phyloP scores from a whole-genome alignment of 1,284 basidiomycete genomes.

The Leccinum pallidistipes region DNA sequence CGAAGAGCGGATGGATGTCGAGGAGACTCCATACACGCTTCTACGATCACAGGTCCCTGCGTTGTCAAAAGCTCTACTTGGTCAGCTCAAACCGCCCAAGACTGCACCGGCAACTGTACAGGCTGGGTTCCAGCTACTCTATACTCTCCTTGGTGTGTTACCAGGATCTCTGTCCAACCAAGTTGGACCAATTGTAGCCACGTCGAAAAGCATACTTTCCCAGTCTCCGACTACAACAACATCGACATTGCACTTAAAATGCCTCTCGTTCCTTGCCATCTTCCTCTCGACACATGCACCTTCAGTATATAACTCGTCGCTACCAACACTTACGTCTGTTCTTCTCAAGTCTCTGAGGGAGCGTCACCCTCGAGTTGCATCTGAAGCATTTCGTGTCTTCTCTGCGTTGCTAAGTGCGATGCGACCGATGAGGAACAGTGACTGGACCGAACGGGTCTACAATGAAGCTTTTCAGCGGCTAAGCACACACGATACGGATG shows the following conservation, averaged over 20 bases:
- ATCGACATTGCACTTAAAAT: constrained; percentile 75
- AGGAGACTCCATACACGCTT: constrained; percentile 73
- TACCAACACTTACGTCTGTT: constrained; percentile 68
- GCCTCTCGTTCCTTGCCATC: constrained; percentile 80
- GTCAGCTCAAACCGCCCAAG: constrained; percentile 82
- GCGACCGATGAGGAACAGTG: constrained; percentile 57
- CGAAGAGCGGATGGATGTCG: constrained; percentile 70
- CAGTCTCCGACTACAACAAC: constrained; percentile 67
- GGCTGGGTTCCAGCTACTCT: constrained; percentile 80
- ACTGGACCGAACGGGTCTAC: constrained; percentile 74
- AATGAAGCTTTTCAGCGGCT: constrained; percentile 72
- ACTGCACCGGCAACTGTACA: constrained; percentile 80
- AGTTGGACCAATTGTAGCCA: constrained; percentile 59
- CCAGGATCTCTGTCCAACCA: constrained; percentile 82
- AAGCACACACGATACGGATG: constrained; percentile 82
- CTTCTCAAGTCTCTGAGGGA: constrained; percentile 74
- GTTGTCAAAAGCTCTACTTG: constrained; percentile 79
- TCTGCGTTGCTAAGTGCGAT: constrained; percentile 66
- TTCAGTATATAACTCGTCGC: constrained; percentile 57
- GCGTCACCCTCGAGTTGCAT: constrained; percentile 73
- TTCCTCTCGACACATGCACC: constrained; percentile 85
- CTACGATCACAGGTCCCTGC: constrained; percentile 75
- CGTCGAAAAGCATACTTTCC: constrained; percentile 61
- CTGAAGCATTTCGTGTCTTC: constrained; percentile 83
- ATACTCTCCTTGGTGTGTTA: constrained; percentile 76